These are phyloP conservation scores for Ogataea henricii DNA, from an alignment of 805 yeast species.

Conservation along the genomic window DNA sequence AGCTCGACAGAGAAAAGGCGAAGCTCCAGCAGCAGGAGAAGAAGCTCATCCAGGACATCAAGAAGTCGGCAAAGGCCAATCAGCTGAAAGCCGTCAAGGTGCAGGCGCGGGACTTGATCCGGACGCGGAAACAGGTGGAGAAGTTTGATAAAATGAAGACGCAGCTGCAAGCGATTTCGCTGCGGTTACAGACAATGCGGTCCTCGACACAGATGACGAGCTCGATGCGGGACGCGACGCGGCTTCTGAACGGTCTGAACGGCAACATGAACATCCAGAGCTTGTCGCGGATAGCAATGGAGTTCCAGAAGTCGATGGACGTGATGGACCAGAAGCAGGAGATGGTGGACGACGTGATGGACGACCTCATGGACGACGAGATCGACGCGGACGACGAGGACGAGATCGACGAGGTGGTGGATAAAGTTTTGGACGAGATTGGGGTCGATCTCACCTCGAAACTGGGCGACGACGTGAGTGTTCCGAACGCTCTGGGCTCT, in stretches of 20 bases:
- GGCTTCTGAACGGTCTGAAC: conserved; percentile 83
- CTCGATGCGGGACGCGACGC: conserved; percentile 93
- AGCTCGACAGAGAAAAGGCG: conserved; percentile 81
- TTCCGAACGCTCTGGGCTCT: conserved; percentile 35
- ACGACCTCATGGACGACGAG: conserved; percentile 93
- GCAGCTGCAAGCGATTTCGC: conserved; percentile 90
- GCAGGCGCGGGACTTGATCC: conserved; percentile 91
- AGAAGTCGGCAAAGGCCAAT: conserved; percentile 87
- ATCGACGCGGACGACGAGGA: conserved; percentile 78
- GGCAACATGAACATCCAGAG: conserved; percentile 85
- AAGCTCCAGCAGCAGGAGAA: conserved; percentile 92
- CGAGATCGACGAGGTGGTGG: conserved; percentile 88
- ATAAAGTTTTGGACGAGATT: conserved; percentile 91
- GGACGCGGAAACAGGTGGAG: conserved; percentile 80
- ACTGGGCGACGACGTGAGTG: conserved; percentile 40
- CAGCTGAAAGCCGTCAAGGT: conserved; percentile 88
- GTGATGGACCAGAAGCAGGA: conserved; percentile 98
- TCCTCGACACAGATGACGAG: conserved; percentile 94
- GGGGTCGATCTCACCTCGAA: conserved; percentile 76
- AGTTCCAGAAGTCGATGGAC: conserved; percentile 91
- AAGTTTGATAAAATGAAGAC: conserved; percentile 94
- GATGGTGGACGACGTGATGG: conserved; percentile 97
- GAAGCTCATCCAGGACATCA: conserved; percentile 80
- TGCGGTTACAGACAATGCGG: conserved; percentile 89
- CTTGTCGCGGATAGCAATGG: conserved; percentile 86